These are phyloP conservation scores for Brettanomyces nanus DNA, from an alignment of 805 yeast genomes.

Conservation along the genomic window DNA sequence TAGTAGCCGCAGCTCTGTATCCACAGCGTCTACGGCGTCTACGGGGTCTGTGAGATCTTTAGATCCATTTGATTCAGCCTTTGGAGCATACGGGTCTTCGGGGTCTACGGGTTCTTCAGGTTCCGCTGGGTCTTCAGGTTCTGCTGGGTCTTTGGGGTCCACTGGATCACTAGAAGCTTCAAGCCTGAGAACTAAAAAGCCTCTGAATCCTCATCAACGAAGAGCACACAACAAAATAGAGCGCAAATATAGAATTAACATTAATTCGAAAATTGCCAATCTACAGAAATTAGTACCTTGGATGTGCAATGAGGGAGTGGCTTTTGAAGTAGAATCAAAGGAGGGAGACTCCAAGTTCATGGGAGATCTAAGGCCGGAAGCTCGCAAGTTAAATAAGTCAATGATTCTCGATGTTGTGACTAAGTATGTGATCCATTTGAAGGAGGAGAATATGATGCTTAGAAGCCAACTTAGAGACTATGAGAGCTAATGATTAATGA, in stretches of 20 bases:
- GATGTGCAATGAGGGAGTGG: constrained; percentile 54
- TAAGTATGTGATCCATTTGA: constrained; percentile 46
- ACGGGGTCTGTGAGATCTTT: neutral
- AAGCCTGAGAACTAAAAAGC: constrained; percentile 20
- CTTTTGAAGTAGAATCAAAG: constrained; percentile 45
- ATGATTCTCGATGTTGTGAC: constrained; percentile 65
- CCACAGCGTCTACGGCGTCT: no score
- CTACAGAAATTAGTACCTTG: constrained; percentile 61
- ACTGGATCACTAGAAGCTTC: neutral
- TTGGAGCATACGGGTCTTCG: neutral
- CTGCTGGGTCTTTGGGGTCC: neutral
- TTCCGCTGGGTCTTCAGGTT: neutral
- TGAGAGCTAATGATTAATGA: no score
- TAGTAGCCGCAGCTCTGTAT: no score
- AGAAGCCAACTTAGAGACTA: constrained; percentile 5
- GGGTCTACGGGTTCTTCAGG: neutral
- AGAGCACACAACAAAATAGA: constrained; percentile 70
- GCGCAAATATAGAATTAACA: constrained; percentile 61
- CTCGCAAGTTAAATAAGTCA: constrained; percentile 50
- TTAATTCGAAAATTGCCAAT: constrained; percentile 63
- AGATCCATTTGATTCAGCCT: neutral
- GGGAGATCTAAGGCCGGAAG: constrained; percentile 6
- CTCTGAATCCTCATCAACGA: constrained; percentile 37
- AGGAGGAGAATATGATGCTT: constrained; percentile 35
- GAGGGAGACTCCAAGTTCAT: constrained; percentile 6